These are phyloP conservation scores for Lipomyces yamadae DNA, from an alignment of 805 yeast genomes.

Conservation along the genomic window DNA sequence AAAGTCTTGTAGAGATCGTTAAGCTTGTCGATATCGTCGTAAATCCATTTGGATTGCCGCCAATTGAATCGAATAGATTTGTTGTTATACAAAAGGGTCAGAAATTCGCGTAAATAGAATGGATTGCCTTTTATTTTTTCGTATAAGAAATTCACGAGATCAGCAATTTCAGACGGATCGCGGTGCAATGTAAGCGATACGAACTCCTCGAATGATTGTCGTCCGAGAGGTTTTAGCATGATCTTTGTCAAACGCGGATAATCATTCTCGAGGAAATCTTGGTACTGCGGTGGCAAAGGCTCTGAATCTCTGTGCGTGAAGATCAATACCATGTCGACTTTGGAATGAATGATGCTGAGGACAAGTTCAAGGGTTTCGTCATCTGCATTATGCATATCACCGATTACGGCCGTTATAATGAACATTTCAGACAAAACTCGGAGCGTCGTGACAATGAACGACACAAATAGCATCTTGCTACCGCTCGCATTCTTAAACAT, in stretches of 20 bases:
- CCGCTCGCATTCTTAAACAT: conserved; percentile 30
- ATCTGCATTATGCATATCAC: conserved; percentile 35
- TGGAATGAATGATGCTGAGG: conserved; percentile 22
- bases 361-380: conserved; percentile 36
- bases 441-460: conserved; percentile 22
- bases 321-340: conserved; percentile 30
- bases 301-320: conserved; percentile 27
- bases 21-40: conserved; percentile 16
- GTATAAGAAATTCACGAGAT: conserved; percentile 19
- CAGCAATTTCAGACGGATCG: conserved; percentile 15
- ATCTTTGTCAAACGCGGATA: conserved; percentile 27
- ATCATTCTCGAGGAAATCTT: conserved; percentile 25
- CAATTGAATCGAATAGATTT: conserved; percentile 24
- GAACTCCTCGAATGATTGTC: conserved; percentile 17
- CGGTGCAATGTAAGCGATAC: conserved; percentile 28
- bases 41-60: conserved; percentile 27
- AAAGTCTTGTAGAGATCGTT: conserved; percentile 15
- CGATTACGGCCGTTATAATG: conserved; percentile 24
- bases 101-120: conserved; percentile 26
- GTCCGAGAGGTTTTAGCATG: conserved; percentile 29
- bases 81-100: conserved; percentile 17
- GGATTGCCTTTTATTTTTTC: conserved; percentile 31
- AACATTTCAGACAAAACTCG: conserved; percentile 32
- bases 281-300: conserved; percentile 9
- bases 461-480: conserved; percentile 25